Base-by-base conservation (phyloP, 805 yeast genomes). In the Yamadazyma ubonensis region DNA sequence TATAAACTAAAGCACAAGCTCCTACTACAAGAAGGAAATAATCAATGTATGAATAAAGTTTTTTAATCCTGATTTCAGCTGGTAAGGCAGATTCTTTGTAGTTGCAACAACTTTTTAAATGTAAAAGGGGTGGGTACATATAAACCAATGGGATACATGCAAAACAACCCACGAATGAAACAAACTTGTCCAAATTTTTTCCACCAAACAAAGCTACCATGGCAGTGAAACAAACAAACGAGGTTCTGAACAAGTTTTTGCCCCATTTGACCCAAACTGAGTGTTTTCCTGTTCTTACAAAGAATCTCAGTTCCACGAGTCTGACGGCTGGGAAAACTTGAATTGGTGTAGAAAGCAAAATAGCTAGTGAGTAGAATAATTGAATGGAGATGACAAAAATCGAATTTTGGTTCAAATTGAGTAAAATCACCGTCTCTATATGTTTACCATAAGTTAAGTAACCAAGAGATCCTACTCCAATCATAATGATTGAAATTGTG, bases 81-180 rank as follows among this genome's bases (percentile, higher is more conserved):
- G 41, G 29, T 10, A 32, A 28, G 14, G 53, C 36, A 1, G 48
- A 51, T 5, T 48, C 48, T 18, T 46, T 48, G 16, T 38, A 36
- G 25, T 46, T 49, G 44, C 73, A 68, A 45, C 79, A 76, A 40
- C 79, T 66, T 53, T 67, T 73, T 39, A 78, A 67, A 53, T 86
- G 93, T 38, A 86, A 63, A 71, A 86, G 70, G 12, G 95, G 93
- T 6, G 95, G 93, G 53, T 85, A 84, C 79, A 86, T 81, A 63
- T 86, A 86, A 4, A 86, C 93, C 64, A 86, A 71, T 2, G 95
- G 95, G 40, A 86, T 83, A 53, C 95, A 86, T 1, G 91, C 90
- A 63, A 86, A 82, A 38, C 89, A 83, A 3, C 95, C 95, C 38
- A 86, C 84, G 54, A 86, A 79, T 2, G 90, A 80, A 8, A 86